Percentiles rank a stretch among this genome's conserved stretches.
phyloP scores from a whole-genome alignment of 139 green algal genomes.

The Yamagishiella unicocca region DNA sequence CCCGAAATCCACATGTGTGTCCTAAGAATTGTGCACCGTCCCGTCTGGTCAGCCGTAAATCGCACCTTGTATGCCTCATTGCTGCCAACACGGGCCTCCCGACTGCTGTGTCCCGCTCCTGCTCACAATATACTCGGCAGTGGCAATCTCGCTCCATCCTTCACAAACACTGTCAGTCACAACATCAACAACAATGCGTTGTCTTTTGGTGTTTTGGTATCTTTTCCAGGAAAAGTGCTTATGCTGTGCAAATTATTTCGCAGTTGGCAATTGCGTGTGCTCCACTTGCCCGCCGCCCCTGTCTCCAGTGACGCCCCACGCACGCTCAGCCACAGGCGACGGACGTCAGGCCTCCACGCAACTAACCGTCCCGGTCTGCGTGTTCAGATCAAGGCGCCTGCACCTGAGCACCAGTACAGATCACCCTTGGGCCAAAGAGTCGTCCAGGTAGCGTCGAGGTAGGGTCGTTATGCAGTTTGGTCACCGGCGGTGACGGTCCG shows the following conservation, averaged over 20 bases:
- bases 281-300: no score
- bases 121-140: constrained; percentile 14
- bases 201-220: constrained; percentile 20
- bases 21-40: no score
- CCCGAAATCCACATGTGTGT: no score
- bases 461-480: not conserved
- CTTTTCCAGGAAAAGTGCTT: not conserved
- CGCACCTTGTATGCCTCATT: constrained; percentile 9
- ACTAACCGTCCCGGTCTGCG: no score
- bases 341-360: not conserved
- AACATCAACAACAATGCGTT: constrained; percentile 35
- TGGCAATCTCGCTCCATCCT: constrained; percentile 17
- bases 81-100: constrained; percentile 11
- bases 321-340: not conserved
- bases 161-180: constrained; percentile 30
- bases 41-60: not conserved
- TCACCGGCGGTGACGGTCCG: constrained; percentile 6
- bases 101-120: constrained; percentile 24
- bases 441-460: not conserved
- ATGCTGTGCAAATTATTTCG: not conserved
- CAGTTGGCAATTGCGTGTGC: not conserved
- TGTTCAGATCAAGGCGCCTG: not conserved
- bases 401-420: constrained; percentile 11
- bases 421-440: not conserved
- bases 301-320: no score